These are phyloP conservation scores for Yamadazyma takamatsuzukensis DNA, from an alignment of 805 yeast genomes.

Conservation along the genomic window DNA sequence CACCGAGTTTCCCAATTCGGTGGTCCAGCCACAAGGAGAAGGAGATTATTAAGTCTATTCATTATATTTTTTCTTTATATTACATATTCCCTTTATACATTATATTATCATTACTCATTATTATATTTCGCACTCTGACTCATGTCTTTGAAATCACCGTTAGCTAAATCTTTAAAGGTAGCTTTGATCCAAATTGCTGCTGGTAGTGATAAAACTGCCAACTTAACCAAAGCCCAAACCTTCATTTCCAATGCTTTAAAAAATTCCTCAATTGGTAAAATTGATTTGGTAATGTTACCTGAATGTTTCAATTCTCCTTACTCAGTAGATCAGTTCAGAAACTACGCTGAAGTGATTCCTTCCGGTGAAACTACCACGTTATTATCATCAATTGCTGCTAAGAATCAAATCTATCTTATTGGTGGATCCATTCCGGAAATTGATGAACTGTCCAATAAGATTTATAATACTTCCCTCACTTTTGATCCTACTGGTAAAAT, in stretches of 20 bases:
- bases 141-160: slow-evolving; percentile 28
- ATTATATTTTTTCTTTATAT: too few species aligned
- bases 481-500: slow-evolving; percentile 70
- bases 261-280: slow-evolving; percentile 27
- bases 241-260: slow-evolving; percentile 59
- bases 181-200: slow-evolving; percentile 84
- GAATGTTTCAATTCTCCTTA: slow-evolving; percentile 98
- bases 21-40: slow-evolving; percentile 6
- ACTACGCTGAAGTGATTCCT: slow-evolving; percentile 87
- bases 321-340: slow-evolving; percentile 77
- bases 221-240: slow-evolving; percentile 63
- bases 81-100: too few species aligned
- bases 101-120: too few species aligned
- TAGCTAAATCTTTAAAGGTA: slow-evolving; percentile 61
- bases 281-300: slow-evolving; percentile 81
- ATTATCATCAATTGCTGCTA: slow-evolving; percentile 63
- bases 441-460: slow-evolving; percentile 50
- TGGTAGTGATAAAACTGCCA: slow-evolving; percentile 76
- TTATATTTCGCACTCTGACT: not conserved
- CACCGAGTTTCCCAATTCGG: slow-evolving; percentile 14
- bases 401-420: slow-evolving; percentile 58
- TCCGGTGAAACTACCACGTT: slow-evolving; percentile 63
- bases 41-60: too few species aligned
- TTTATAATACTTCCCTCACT: slow-evolving; percentile 71
- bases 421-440: slow-evolving; percentile 94